These are phyloP conservation scores for Trametes villosa DNA, from an alignment of 768 basidiomycete genomes.

Conservation along the genomic window DNA sequence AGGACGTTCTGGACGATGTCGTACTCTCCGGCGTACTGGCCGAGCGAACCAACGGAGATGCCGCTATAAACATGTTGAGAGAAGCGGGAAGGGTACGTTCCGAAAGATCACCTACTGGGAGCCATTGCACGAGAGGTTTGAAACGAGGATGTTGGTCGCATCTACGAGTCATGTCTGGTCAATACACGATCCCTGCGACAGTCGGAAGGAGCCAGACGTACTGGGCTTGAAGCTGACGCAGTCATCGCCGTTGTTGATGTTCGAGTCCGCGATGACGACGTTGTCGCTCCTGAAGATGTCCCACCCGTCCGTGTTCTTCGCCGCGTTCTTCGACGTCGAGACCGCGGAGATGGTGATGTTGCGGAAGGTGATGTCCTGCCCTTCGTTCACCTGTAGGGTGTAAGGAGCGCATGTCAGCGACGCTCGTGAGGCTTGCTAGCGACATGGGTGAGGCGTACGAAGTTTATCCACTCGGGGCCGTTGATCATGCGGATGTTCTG, in stretches of 20 bases:
- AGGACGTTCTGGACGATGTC: conserved; percentile 68
- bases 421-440: not conserved
- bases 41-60: conserved; percentile 63
- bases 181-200: conserved; percentile 12
- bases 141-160: conserved; percentile 59
- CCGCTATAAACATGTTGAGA: conserved; percentile 41
- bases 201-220: not conserved
- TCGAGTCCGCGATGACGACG: conserved; percentile 52
- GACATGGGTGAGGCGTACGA: conserved; percentile 36
- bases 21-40: conserved; percentile 51
- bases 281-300: conserved; percentile 61
- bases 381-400: conserved; percentile 40
- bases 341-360: conserved; percentile 51
- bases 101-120: conserved; percentile 44
- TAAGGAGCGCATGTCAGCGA: not conserved
- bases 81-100: not conserved
- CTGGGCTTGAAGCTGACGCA: conserved; percentile 65
- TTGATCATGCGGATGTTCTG: conserved; percentile 53
- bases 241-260: conserved; percentile 59
- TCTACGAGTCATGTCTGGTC: conserved; percentile 28
- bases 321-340: conserved; percentile 47
- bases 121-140: conserved; percentile 62
- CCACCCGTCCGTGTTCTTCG: conserved; percentile 66
- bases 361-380: conserved; percentile 47
- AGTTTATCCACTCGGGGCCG: conserved; percentile 56